Evolutionary conservation across 1,284 basidiomycete species (phyloP).

Genomic region (Ceratobasidium sp.): DNA sequence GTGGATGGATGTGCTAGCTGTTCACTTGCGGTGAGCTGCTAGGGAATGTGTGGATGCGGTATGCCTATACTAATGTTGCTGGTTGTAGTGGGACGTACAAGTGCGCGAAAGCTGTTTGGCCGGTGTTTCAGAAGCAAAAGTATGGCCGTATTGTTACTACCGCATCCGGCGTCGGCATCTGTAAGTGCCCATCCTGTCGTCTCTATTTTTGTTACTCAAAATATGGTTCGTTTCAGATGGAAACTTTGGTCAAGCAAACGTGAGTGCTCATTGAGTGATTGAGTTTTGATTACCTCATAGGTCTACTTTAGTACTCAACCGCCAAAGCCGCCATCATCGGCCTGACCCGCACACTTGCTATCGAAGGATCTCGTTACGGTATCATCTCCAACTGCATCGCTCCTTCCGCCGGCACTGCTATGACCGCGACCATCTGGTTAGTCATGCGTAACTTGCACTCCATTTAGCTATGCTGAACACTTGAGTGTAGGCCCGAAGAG

Average conservation of each 20-base stretch:
- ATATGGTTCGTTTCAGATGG: slow-evolving; percentile 70
- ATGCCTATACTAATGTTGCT: slow-evolving; percentile 12
- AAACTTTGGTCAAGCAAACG: slow-evolving; percentile 93
- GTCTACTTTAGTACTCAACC: slow-evolving; percentile 76
- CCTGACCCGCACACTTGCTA: slow-evolving; percentile 87
- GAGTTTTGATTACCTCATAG: slow-evolving; percentile 7
- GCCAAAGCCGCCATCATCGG: slow-evolving; percentile 96
- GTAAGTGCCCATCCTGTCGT: slow-evolving; percentile 62
- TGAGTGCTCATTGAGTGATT: slow-evolving; percentile 55
- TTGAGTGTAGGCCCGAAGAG: slow-evolving; percentile 78
- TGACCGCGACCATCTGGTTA: slow-evolving; percentile 88
- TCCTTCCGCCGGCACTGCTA: slow-evolving; percentile 90
- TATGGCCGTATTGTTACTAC: slow-evolving; percentile 97
- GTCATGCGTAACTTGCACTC: slow-evolving; percentile 34
- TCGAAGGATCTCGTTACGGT: slow-evolving; percentile 93
- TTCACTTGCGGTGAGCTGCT: slow-evolving; percentile 79
- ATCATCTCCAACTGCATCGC: slow-evolving; percentile 91
- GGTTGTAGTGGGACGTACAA: slow-evolving; percentile 73
- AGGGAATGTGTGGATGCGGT: background rate
- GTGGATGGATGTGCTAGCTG: slow-evolving; percentile 92
- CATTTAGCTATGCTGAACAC: background rate
- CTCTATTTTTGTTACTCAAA: slow-evolving; percentile 30
- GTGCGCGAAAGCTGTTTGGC: slow-evolving; percentile 96
- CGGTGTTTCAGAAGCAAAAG: slow-evolving; percentile 96
- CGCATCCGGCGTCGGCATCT: slow-evolving; percentile 92